A percentile compares a stretch with the other conserved stretches of the same genome.
phyloP scores from a whole-genome alignment of 495 filamentous ascomycete species.

The Physcia stellaris region DNA sequence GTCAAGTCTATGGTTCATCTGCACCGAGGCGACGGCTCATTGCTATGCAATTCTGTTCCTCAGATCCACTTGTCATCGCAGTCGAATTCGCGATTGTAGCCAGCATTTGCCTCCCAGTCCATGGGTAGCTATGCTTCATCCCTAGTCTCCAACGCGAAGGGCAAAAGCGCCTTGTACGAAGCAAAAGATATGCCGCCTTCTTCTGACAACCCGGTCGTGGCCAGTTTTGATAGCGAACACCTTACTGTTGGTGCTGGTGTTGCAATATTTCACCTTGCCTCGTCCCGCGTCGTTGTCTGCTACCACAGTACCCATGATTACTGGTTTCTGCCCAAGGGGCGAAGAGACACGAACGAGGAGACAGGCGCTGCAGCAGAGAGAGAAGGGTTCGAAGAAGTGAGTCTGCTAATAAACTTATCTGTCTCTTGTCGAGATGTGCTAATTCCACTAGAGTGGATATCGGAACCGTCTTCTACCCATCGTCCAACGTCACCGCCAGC shows the following conservation, averaged over 20 bases:
- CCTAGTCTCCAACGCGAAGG: too few relatives aligned
- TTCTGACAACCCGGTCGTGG: slow-evolving; percentile 7
- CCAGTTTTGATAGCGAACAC: slow-evolving; percentile 9
- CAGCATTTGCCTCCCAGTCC: too few relatives aligned
- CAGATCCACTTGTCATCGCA: too few relatives aligned
- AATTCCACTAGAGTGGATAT: slow-evolving; percentile 25
- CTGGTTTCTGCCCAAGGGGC: slow-evolving; percentile 35
- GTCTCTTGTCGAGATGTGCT: neutral
- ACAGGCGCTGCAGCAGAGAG: slow-evolving; percentile 24
- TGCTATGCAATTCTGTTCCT: too few relatives aligned
- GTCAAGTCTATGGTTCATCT: too few relatives aligned
- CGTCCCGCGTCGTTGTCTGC: slow-evolving; percentile 30
- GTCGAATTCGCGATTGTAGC: too few relatives aligned
- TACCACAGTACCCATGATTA: slow-evolving; percentile 24
- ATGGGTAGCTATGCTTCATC: too few relatives aligned
- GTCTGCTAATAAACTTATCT: neutral
- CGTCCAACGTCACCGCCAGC: slow-evolving; percentile 27
- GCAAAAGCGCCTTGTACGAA: too few relatives aligned
- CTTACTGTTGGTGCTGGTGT: slow-evolving; percentile 27
- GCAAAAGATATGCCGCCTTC: too few relatives aligned
- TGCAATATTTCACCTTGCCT: slow-evolving; percentile 34
- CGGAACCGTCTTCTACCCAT: slow-evolving; percentile 33
- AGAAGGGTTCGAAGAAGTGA: slow-evolving; percentile 35
- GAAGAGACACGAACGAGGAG: slow-evolving; percentile 29
- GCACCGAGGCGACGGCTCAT: too few relatives aligned